These are phyloP conservation scores for Exophiala mesophila DNA, from an alignment of 2,329 filamentous ascomycete species.

Conservation along the genomic window DNA sequence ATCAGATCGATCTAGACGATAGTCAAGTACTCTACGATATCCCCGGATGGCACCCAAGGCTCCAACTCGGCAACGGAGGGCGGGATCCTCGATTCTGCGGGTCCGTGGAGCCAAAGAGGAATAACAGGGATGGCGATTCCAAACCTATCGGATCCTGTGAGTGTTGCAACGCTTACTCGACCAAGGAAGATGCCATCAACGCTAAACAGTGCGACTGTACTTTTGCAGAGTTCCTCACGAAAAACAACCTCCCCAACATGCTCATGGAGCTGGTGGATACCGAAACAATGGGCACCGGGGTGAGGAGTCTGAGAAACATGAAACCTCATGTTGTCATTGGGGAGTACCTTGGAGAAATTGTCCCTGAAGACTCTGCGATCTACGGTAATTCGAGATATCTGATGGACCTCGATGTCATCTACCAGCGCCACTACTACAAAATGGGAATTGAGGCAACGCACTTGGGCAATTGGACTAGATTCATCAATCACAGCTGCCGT, in stretches of 20 bases:
- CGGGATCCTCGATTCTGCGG: background rate
- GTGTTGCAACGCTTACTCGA: slow-evolving; percentile 5
- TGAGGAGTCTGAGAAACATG: slow-evolving; percentile 21
- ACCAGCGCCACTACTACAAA: background rate
- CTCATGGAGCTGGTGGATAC: slow-evolving; percentile 19
- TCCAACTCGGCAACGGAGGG: background rate
- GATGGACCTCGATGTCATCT: background rate
- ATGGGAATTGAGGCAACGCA: slow-evolving; percentile 7
- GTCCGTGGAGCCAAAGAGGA: too few species aligned
- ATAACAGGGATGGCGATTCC: too few species aligned
- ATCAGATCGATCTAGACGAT: background rate
- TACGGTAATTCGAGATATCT: background rate
- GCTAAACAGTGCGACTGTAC: slow-evolving; percentile 12
- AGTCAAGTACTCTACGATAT: background rate
- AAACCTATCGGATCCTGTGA: too few species aligned
- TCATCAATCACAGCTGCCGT: slow-evolving; percentile 22
- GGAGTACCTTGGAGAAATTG: slow-evolving; percentile 23
- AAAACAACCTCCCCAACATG: slow-evolving; percentile 4
- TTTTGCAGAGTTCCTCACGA: slow-evolving; percentile 4
- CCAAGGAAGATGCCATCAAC: background rate
- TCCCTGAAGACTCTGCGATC: slow-evolving; percentile 1
- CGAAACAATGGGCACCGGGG: slow-evolving; percentile 10
- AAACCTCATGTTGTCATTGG: slow-evolving; percentile 7
- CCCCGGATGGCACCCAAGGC: background rate
- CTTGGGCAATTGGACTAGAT: slow-evolving; percentile 24